A percentile compares a stretch with the other conserved stretches of the same genome.
Evolutionary conservation across 805 yeast genomes (phyloP).

Genomic region (Yarrowia alimentaria): DNA sequence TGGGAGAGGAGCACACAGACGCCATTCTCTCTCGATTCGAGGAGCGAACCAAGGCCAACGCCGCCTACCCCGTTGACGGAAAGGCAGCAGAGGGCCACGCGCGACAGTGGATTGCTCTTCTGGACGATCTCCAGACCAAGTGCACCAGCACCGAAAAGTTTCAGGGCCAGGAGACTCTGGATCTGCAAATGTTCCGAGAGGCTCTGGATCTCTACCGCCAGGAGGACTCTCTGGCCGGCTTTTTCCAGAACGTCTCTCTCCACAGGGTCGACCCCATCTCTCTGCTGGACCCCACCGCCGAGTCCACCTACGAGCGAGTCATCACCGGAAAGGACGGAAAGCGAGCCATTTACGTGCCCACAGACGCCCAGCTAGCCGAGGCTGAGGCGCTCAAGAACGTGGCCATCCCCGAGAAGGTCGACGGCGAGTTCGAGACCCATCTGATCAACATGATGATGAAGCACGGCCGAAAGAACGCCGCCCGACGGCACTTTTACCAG

Average conservation of each 20-base stretch:
- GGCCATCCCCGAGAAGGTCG: conserved; percentile 60
- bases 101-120: conserved; percentile 10
- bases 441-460: conserved; percentile 88
- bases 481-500: conserved; percentile 67
- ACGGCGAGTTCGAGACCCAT: conserved; percentile 65
- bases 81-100: conserved; percentile 22
- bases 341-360: conserved; percentile 43
- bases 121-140: conserved; percentile 19
- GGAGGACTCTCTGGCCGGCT: conserved; percentile 1
- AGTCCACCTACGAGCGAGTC: conserved; percentile 10
- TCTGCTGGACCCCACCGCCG: conserved; percentile 13
- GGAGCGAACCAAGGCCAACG: neutral
- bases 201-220: conserved; percentile 4
- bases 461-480: conserved; percentile 81
- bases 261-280: conserved; percentile 13
- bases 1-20: conserved; percentile 6
- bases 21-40: neutral
- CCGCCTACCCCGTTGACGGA: neutral
- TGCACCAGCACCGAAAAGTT: neutral
- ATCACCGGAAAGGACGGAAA: conserved; percentile 16
- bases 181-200: conserved; percentile 22
- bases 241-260: neutral
- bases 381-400: conserved; percentile 49
- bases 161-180: conserved; percentile 12
- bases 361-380: conserved; percentile 62